A percentile compares a stretch with the other conserved stretches of the same genome.
These are phyloP conservation scores for Rhizopogon vinicolor DNA, from an alignment of 768 basidiomycete species.

Conservation along the genomic window DNA sequence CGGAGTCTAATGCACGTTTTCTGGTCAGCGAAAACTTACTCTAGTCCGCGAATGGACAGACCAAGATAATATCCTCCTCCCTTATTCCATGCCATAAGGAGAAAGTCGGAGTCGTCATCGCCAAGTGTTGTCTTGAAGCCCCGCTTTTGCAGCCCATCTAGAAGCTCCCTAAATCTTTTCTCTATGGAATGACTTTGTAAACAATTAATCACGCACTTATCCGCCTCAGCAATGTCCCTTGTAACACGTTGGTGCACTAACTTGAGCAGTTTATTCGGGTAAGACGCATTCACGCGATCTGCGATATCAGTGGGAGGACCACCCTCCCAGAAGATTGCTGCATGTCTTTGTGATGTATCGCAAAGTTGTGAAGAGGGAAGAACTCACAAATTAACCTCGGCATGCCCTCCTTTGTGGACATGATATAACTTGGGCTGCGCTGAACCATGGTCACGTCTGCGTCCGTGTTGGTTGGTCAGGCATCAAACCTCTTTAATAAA, in stretches of 20 bases:
- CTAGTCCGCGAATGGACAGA: constrained; percentile 12
- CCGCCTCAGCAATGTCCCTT: constrained; percentile 45
- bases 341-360: background rate
- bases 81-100: constrained; percentile 40
- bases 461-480: background rate
- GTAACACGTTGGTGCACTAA: constrained; percentile 32
- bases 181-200: background rate
- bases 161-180: constrained; percentile 33
- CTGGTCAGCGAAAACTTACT: background rate
- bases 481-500: background rate
- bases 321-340: constrained; percentile 36
- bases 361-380: constrained; percentile 10
- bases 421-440: constrained; percentile 50
- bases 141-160: constrained; percentile 49
- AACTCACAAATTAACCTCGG: constrained; percentile 16
- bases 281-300: constrained; percentile 47
- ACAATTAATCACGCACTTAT: constrained; percentile 37
- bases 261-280: constrained; percentile 30
- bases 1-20: constrained; percentile 25
- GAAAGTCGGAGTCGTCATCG: constrained; percentile 45
- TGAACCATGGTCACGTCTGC: constrained; percentile 46
- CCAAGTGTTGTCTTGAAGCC: constrained; percentile 58
- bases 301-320: constrained; percentile 45
- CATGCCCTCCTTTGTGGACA: constrained; percentile 39
- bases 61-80: constrained; percentile 70